These are phyloP conservation scores for Podospora bellae-mahoneyi DNA, from an alignment of 495 filamentous ascomycete genomes.

Conservation along the genomic window DNA sequence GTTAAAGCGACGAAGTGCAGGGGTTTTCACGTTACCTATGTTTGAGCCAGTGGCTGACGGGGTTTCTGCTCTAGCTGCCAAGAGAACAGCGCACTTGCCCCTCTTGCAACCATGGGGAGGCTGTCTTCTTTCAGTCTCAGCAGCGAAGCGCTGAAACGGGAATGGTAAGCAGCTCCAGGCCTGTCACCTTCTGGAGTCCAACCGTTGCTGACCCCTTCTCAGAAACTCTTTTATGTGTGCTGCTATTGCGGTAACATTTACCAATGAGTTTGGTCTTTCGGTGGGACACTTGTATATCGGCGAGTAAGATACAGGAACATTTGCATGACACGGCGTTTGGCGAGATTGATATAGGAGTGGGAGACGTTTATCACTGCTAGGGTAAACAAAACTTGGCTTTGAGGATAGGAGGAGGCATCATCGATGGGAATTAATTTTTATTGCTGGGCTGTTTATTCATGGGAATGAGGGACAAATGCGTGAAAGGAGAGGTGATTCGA, in stretches of 20 bases:
- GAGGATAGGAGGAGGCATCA: not conserved
- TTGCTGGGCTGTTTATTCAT: not conserved
- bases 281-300: not conserved
- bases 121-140: slow-evolving; percentile 97
- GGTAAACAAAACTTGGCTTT: not conserved
- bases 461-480: not conserved
- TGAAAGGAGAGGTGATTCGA: not conserved
- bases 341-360: not conserved
- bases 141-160: slow-evolving; percentile 94
- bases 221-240: slow-evolving; percentile 99
- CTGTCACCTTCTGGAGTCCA: not conserved
- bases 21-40: not conserved
- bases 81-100: slow-evolving; percentile 79
- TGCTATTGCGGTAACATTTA: slow-evolving; percentile 88
- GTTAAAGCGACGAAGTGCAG: slow-evolving; percentile 8
- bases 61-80: slow-evolving; percentile 66
- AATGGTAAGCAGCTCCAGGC: slow-evolving; percentile 65
- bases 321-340: slow-evolving; percentile 18
- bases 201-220: slow-evolving; percentile 25
- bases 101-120: slow-evolving; percentile 75
- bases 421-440: not conserved
- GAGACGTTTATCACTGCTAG: not conserved
- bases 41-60: slow-evolving; percentile 37
- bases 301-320: not conserved
- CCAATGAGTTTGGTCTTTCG: slow-evolving; percentile 39